phyloP scores from a whole-genome alignment of 371 early-diverging fungal genomes.

The Polyrhizophydium stewartii region DNA sequence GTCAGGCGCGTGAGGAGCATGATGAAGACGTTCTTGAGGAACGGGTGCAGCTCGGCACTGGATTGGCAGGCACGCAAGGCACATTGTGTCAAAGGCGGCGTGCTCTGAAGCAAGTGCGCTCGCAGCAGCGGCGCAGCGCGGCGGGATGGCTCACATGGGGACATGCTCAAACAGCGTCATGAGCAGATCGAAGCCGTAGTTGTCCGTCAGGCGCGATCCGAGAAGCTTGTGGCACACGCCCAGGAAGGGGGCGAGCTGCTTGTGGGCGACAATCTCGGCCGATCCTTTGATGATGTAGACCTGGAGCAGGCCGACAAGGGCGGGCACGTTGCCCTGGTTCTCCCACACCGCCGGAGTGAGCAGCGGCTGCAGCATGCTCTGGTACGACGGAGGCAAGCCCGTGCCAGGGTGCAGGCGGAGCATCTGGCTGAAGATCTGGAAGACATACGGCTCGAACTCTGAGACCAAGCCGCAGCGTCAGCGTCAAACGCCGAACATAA shows the following conservation, averaged over 20 bases:
- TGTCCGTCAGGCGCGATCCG: constrained; percentile 79
- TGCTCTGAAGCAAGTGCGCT: background rate
- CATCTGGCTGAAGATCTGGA: constrained; percentile 89
- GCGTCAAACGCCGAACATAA: background rate
- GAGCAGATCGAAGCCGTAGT: constrained; percentile 80
- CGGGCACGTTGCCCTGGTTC: constrained; percentile 86
- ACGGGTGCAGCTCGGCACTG: constrained; percentile 55
- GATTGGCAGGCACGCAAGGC: too few species aligned
- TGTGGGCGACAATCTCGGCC: constrained; percentile 48
- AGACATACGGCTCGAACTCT: constrained; percentile 95
- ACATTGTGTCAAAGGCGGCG: background rate
- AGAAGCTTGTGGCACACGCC: constrained; percentile 93
- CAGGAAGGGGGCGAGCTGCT: constrained; percentile 75
- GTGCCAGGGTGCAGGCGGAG: constrained; percentile 65
- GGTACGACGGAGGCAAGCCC: constrained; percentile 68
- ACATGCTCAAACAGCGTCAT: constrained; percentile 63
- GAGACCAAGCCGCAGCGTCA: background rate
- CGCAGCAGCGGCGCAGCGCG: background rate
- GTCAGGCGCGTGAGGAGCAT: constrained; percentile 76
- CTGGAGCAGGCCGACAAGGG: constrained; percentile 81
- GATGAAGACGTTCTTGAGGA: constrained; percentile 70
- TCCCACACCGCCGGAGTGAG: constrained; percentile 88
- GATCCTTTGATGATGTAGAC: constrained; percentile 76
- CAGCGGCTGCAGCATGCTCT: constrained; percentile 67
- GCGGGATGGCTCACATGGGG: constrained; percentile 46